phyloP scores from a whole-genome alignment of 331 rosid species.

The Cucumis variabilis region DNA sequence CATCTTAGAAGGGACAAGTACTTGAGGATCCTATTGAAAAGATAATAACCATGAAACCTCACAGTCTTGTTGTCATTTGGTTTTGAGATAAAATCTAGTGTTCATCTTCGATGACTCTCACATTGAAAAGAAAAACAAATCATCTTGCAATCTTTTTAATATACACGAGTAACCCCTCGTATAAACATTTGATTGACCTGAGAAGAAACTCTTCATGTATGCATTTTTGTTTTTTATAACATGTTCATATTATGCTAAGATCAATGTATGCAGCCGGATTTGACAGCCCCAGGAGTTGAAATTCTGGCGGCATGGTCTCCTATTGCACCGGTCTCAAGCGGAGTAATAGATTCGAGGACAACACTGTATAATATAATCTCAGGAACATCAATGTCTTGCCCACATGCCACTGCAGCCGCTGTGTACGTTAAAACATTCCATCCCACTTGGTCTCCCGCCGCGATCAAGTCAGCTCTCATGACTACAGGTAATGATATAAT shows the following conservation, averaged over 20 bases:
- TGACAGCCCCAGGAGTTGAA: constrained; percentile 57
- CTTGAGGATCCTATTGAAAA: no score
- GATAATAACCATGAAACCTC: neutral
- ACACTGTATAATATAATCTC: constrained; percentile 43
- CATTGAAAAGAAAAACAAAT: neutral
- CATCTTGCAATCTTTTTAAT: no score
- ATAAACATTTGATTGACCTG: no score
- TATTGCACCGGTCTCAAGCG: neutral
- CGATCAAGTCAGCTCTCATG: constrained; percentile 66
- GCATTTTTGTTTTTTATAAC: neutral
- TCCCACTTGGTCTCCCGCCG: constrained; percentile 64
- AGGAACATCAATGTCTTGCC: constrained; percentile 72
- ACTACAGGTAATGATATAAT: constrained; percentile 40
- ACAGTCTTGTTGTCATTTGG: neutral
- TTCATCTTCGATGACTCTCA: neutral
- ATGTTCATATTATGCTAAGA: neutral
- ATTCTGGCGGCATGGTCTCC: constrained; percentile 65
- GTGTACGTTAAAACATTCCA: constrained; percentile 55
- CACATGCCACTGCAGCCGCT: constrained; percentile 60
- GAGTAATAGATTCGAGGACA: constrained; percentile 31
- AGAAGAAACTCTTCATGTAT: no score
- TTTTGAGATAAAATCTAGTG: no score
- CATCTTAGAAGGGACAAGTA: neutral
- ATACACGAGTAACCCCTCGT: no score
- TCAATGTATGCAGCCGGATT: constrained; percentile 52